These are phyloP conservation scores for Spatholobus suberectus DNA, from an alignment of 306 rosid genomes.

Conservation along the genomic window DNA sequence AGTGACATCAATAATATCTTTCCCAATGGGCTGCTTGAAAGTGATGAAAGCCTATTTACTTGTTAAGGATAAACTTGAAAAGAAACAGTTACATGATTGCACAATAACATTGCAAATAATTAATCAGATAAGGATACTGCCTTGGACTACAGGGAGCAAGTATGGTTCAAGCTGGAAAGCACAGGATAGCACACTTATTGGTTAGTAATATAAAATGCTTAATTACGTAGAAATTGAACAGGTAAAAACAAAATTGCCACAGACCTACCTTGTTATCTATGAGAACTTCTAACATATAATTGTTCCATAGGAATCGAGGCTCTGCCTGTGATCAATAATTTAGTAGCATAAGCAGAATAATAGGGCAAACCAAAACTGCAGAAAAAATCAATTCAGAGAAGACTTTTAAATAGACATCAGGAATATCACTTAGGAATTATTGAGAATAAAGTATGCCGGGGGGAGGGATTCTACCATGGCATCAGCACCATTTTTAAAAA, in stretches of 20 bases:
- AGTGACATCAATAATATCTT: slow-evolving; percentile 82
- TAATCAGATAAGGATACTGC: slow-evolving; percentile 80
- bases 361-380: slow-evolving; percentile 34
- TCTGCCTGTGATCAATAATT: slow-evolving; percentile 75
- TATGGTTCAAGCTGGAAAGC: slow-evolving; percentile 85
- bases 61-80: slow-evolving; percentile 67
- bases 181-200: slow-evolving; percentile 45
- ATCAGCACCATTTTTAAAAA: slow-evolving; percentile 10
- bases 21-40: slow-evolving; percentile 91
- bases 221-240: slow-evolving; percentile 24
- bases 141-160: slow-evolving; percentile 92
- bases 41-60: slow-evolving; percentile 75
- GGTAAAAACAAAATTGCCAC: slow-evolving; percentile 33
- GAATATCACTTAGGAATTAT: slow-evolving; percentile 30
- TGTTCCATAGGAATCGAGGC: slow-evolving; percentile 98
- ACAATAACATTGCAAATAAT: slow-evolving; percentile 29
- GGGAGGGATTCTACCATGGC: not conserved
- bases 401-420: slow-evolving; percentile 21
- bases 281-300: slow-evolving; percentile 88
- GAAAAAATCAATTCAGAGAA: slow-evolving; percentile 20
- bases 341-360: slow-evolving; percentile 41
- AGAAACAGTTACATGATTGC: slow-evolving; percentile 28
- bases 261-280: slow-evolving; percentile 83
- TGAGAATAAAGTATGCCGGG: not conserved
- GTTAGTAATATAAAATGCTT: slow-evolving; percentile 39